phyloP scores from a whole-genome alignment of 2,329 filamentous ascomycete species.

The Penicillium thymicola region DNA sequence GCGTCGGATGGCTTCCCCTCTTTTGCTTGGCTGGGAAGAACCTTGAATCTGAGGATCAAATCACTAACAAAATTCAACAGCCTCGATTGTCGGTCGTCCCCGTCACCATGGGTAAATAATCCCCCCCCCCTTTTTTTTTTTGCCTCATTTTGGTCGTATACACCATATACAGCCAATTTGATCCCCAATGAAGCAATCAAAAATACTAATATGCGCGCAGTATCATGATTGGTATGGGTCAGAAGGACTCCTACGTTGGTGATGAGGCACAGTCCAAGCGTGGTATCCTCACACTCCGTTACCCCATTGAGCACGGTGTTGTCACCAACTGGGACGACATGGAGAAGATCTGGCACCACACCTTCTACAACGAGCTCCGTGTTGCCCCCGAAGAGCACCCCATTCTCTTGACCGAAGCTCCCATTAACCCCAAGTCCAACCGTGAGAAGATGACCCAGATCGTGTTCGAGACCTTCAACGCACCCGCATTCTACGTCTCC shows the following conservation, averaged over 20 bases:
- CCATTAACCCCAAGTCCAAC: slow-evolving; percentile 99
- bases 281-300: slow-evolving; percentile 99
- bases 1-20: slow-evolving; percentile 20
- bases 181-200: background rate
- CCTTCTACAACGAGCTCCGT: slow-evolving; percentile 99
- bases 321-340: slow-evolving; percentile 99
- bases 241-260: slow-evolving; percentile 99
- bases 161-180: background rate
- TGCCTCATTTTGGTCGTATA: background rate
- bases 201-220: slow-evolving; percentile 51
- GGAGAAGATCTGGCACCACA: slow-evolving; percentile 99
- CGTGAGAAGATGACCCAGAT: slow-evolving; percentile 99
- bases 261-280: slow-evolving; percentile 99
- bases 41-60: background rate
- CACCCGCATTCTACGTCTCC: slow-evolving; percentile 99
- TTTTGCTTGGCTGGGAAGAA: background rate
- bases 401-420: slow-evolving; percentile 96
- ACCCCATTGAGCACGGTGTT: slow-evolving; percentile 99
- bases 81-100: slow-evolving; percentile 98
- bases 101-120: slow-evolving; percentile 98
- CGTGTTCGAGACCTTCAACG: slow-evolving; percentile 99
- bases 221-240: slow-evolving; percentile 99
- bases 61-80: slow-evolving; percentile 47
- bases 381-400: slow-evolving; percentile 99
- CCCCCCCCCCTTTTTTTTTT: slow-evolving; percentile 12